Conservation (phyloP, 2,329 filamentous ascomycete genomes). For the Periglandula ipomoeae region DNA sequence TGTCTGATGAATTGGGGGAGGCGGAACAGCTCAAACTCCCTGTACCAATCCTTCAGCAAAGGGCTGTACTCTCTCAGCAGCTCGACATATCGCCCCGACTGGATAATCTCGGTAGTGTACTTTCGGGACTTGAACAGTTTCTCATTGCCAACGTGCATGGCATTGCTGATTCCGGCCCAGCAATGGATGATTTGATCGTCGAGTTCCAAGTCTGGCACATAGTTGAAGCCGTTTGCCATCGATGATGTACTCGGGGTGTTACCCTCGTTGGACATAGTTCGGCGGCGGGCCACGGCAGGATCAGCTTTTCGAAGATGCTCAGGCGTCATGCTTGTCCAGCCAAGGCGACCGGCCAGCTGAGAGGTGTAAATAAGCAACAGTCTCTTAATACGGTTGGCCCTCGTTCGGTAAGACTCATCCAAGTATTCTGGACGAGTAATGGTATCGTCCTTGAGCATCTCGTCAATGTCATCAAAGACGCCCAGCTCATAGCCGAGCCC, state of each 20-base stretch:
- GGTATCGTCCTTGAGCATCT: conserved; percentile 49
- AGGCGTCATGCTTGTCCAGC: conserved; percentile 90
- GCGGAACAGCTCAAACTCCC: conserved; percentile 70
- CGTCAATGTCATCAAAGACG: conserved; percentile 85
- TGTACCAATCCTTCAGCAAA: conserved; percentile 68
- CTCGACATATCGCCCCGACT: conserved; percentile 73
- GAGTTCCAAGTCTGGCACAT: conserved; percentile 56
- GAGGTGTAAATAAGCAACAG: conserved; percentile 85
- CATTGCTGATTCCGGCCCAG: conserved; percentile 87
- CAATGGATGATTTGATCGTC: conserved; percentile 70
- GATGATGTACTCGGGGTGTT: conserved; percentile 54
- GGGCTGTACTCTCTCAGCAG: conserved; percentile 75
- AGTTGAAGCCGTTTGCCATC: conserved; percentile 51
- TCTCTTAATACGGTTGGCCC: conserved; percentile 73
- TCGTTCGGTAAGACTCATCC: conserved; percentile 66
- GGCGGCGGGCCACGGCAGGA: conserved; percentile 42
- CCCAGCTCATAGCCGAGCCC: conserved; percentile 88
- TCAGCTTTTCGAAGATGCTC: conserved; percentile 51
- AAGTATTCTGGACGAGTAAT: conserved; percentile 58
- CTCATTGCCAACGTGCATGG: conserved; percentile 87
- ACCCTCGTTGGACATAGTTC: conserved; percentile 42
- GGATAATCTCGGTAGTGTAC: conserved; percentile 81
- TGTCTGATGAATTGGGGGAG: conserved; percentile 58
- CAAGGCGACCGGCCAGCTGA: conserved; percentile 85
- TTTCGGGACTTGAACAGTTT: conserved; percentile 79